Evolutionary conservation across 495 filamentous ascomycete species (phyloP), one percentile per base, ranked within the genome.

Genomic region (Peziza echinospora): DNA sequence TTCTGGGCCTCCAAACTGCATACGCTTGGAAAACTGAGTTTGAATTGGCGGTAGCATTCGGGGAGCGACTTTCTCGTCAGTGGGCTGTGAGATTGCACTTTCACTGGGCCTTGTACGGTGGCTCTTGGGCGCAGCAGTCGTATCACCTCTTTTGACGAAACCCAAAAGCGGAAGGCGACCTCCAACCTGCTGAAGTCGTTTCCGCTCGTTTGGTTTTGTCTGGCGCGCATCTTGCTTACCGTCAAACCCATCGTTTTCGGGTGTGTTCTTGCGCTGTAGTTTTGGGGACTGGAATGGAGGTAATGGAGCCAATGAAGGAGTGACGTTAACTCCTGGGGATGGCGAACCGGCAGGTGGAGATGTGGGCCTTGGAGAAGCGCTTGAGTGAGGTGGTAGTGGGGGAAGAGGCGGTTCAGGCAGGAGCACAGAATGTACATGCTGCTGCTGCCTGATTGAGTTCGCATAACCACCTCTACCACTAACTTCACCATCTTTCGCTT

Each of bases 381-480:
- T 54, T 30, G 54, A 48, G 16, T 43, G 51, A 53, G 21, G 62
- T 49, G 28, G 58, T 51, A 39, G 40, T n/a, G 67, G 58, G 42
- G 28, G 58, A 51, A 39, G 40, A 13, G 67, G 58, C 42, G 67
- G 67, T 24, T 72, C 68, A 11, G 71, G 74, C 6, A 77, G 61
- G 7, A 76, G 56, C 22, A 72, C 62, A 7, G 73, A 76, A 5
- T 66, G 58, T 9, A 63, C 55, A 19, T 67, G 58, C 40, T 63
- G 55, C 42, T 67, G 66, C 43, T 57, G 52, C 23, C 53, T 65
- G 22, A 51, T 42, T n/a, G 46, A 49, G 24, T 43, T 51, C 19
- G 54, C 26, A 40, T 57, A 53, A 25, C 57, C 51, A 4, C 16
- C 10, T 16, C 16, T 48, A 9, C 34, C 30, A 46, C 13, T n/a